phyloP scores from a whole-genome alignment of 148 eudicot species.

The Silene conica region DNA sequence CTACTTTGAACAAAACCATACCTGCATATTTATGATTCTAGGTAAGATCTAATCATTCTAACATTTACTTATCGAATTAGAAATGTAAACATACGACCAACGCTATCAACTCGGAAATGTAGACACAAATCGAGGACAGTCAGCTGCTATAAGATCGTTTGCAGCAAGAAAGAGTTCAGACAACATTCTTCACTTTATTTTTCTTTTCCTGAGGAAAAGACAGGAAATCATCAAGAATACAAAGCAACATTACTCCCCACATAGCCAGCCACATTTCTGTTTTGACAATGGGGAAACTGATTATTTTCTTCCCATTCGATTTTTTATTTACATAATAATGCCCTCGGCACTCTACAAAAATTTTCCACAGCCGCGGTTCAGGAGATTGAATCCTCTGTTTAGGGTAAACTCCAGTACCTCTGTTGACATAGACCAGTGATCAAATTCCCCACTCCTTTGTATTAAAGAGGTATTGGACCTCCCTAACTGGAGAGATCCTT shows the following conservation, averaged over 20 bases:
- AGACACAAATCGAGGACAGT: background rate
- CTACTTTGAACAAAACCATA: no score
- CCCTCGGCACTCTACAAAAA: slow-evolving; percentile 30
- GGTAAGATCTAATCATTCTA: no score
- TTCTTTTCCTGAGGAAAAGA: background rate
- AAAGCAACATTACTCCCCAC: background rate
- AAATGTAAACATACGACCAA: background rate
- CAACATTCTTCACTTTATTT: background rate
- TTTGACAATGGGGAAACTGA: background rate
- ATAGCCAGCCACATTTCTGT: background rate
- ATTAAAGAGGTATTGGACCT: background rate
- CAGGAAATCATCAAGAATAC: background rate
- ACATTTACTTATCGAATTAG: no score
- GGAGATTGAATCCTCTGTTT: background rate
- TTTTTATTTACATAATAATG: slow-evolving; percentile 23
- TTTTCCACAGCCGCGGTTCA: slow-evolving; percentile 16
- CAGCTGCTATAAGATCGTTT: background rate
- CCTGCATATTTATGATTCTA: no score
- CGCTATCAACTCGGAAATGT: background rate
- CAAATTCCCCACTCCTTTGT: background rate
- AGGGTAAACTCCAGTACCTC: background rate
- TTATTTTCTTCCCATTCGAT: slow-evolving; percentile 5
- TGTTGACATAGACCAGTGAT: no score
- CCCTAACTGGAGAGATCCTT: background rate
- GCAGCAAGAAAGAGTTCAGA: background rate